A percentile compares a stretch with the other conserved stretches of the same genome.
phyloP scores from a whole-genome alignment of 2,329 filamentous ascomycete genomes.

The Nigrograna mackinnonii region DNA sequence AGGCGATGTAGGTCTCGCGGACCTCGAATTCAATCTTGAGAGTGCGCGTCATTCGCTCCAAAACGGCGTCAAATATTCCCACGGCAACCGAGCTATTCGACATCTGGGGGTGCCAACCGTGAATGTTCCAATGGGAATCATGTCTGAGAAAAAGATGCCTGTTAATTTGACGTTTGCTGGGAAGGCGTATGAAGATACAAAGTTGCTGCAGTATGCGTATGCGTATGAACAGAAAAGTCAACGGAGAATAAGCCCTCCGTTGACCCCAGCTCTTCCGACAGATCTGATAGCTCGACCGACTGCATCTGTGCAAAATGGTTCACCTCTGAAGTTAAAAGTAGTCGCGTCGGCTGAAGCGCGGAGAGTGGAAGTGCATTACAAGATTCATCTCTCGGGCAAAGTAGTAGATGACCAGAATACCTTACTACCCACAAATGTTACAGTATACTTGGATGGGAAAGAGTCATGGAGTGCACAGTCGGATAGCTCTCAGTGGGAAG shows the following conservation, averaged over 20 bases:
- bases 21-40: constrained; percentile 47
- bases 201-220: constrained; percentile 22
- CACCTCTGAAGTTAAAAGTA: neutral
- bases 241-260: constrained; percentile 20
- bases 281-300: neutral
- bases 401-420: neutral
- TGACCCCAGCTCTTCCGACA: constrained; percentile 20
- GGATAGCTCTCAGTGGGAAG: constrained; percentile 7
- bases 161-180: constrained; percentile 58
- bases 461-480: constrained; percentile 1
- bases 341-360: constrained; percentile 10
- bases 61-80: constrained; percentile 59
- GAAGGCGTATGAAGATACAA: constrained; percentile 51
- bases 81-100: constrained; percentile 57
- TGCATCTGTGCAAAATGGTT: neutral
- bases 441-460: constrained; percentile 24
- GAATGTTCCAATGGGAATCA: constrained; percentile 57
- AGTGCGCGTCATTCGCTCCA: constrained; percentile 42
- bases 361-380: neutral
- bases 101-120: constrained; percentile 60
- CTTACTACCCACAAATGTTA: neutral
- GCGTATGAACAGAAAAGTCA: constrained; percentile 23
- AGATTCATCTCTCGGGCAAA: neutral
- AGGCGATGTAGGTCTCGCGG: constrained; percentile 54
- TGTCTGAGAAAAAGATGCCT: constrained; percentile 53